A percentile compares a stretch with the other conserved stretches of the same genome.
Conservation (phyloP, 1,139 yeast species). For the Nakaseomyces sp. region DNA sequence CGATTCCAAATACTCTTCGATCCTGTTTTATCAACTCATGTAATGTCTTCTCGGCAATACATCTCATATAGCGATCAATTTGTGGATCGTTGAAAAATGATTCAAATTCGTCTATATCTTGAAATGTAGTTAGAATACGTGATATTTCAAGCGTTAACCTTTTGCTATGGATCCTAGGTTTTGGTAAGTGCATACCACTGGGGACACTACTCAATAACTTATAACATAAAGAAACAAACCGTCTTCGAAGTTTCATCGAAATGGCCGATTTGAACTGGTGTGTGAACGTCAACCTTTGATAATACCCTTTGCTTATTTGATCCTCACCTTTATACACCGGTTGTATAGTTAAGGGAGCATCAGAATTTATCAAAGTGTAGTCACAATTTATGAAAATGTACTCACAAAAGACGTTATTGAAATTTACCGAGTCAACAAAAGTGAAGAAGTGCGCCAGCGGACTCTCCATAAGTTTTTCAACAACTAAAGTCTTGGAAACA, state of each 20-base stretch:
- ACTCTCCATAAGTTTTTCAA: conserved; percentile 16
- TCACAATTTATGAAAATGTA: conserved; percentile 22
- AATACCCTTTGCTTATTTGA: conserved; percentile 12
- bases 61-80: conserved; percentile 12
- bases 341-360: conserved; percentile 1
- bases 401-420: conserved; percentile 17
- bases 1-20: background rate
- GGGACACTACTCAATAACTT: conserved; percentile 18
- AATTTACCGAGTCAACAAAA: conserved; percentile 14
- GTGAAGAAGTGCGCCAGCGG: conserved; percentile 20
- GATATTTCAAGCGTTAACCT: conserved; percentile 13
- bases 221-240: conserved; percentile 17
- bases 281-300: conserved; percentile 12
- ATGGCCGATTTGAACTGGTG: conserved; percentile 12
- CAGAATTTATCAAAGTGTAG: conserved; percentile 4
- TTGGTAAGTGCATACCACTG: conserved; percentile 12
- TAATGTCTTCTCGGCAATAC: conserved; percentile 18
- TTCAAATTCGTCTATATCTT: conserved; percentile 16
- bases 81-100: conserved; percentile 15
- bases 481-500: conserved; percentile 6
- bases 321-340: conserved; percentile 17
- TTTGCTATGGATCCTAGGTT: conserved; percentile 14
- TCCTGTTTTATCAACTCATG: conserved; percentile 8
- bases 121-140: conserved; percentile 12
- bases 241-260: conserved; percentile 22